Evolutionary conservation across 1,139 yeast species (phyloP), one percentile per base, ranked within the genome.

Genomic region (Taphrina pruni): DNA sequence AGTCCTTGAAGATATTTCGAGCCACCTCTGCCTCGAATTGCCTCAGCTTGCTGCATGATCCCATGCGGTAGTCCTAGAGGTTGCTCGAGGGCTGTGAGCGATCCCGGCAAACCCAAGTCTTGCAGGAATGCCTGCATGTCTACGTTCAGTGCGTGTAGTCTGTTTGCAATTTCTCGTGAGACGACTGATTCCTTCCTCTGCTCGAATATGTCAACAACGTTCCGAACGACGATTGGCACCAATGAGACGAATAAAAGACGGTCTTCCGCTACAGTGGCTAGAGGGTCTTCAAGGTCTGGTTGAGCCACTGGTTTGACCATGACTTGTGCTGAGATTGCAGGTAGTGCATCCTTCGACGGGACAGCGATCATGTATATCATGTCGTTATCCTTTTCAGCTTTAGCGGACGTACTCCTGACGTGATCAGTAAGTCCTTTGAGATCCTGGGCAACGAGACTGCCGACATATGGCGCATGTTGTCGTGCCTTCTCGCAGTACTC

Each of bases 381-480:
- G 75, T 90, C 94, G 75, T 92, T 92, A 73, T 92, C 97, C 74
- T 87, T 84, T 73, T 89, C 92, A 0, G 93, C 86, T 0, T 84
- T 80, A 17, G 80, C 78, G n/a, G 88, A 76, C 1, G 83, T 80
- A 0, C 81, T 81, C 5, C 78, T 75, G 0, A 89, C 81, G 6
- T 83, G 82, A 1, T 77, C 77, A 1, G 77, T 73, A 26, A 88
- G 82, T 0, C 87, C 86, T 35, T 77, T 76, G 7, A 85, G 76
- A 72, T 86, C 89, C 3, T 75, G 77, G 2, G 86, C 76, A 0
- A 84, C 85, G 14, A 78, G 73, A 6, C 77, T 72, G 20, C 78
- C 76, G 1, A 86, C 87, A 72, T 84, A 84, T 69, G 81, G 81
- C 11, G 35, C 50, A 45, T 50, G 69, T 60, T 78, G 78, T 1